Base-by-base conservation (phyloP, 495 filamentous ascomycete species). In the Aspergillus avenaceus region DNA sequence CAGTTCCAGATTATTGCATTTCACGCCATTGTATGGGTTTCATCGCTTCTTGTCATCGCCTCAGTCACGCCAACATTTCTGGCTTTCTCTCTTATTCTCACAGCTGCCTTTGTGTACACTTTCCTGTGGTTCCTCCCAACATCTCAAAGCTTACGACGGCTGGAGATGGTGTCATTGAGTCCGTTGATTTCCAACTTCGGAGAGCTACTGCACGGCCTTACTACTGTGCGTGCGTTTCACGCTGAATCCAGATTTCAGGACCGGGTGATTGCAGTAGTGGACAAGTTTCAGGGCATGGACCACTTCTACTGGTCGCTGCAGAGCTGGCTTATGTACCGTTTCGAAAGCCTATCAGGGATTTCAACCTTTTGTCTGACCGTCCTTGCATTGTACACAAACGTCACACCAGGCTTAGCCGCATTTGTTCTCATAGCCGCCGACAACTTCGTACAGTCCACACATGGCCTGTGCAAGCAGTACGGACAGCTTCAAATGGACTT, bases 221-320 rank as follows among this genome's bases (percentile, higher is more conserved):
- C 84, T 1, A 95, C 89, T 0, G 85, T 95, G 13, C 80, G 86
- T 31, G 76, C 90, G 0, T 91, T 89, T 62, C 78, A 73, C 37
- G 87, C 84, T 5, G 82, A 91, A 56, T 65, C 74, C 12, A 82
- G 84, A 40, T 95, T 93, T 55, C 88, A 93, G 56, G 74, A 78
- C 46, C 76, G 83, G 19, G 84, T 90, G 49, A 86, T 95, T 34
- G 73, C 73, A 4, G 86, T 86, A 16, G 86, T 86, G 0, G 89
- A 95, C 64, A 78, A 78, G 3, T 95, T 95, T 64, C 88, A 92
- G 64, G 90, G 88, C 54, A 91, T 91, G 85, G 89, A 95, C 59
- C 89, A 95, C 64, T 90, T 95, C 68, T 95, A 91, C 69, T 95
- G 89, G 88, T 85, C 80, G 41, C 72, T 92, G 6, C 88, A 92